Conservation (phyloP, 225 moss, liverwort and hornwort species). For the Sphagnum tenellum region DNA sequence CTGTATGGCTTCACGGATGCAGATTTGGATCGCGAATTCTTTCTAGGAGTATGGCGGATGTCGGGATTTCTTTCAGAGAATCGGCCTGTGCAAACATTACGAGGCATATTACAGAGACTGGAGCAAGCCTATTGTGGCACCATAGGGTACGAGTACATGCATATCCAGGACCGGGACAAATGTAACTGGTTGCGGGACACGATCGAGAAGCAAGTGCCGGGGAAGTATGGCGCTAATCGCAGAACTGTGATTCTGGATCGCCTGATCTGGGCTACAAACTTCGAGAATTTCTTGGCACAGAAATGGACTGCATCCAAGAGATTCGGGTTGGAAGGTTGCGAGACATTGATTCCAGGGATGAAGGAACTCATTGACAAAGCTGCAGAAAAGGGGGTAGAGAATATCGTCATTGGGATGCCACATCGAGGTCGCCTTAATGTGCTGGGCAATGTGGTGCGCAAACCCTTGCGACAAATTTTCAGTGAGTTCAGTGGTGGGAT, state of each 20-base stretch:
- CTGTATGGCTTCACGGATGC: constrained; percentile 66
- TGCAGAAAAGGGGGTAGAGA: constrained; percentile 78
- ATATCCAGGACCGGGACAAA: constrained; percentile 79
- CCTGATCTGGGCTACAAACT: constrained; percentile 83
- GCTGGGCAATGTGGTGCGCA: constrained; percentile 91
- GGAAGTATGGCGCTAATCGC: constrained; percentile 42
- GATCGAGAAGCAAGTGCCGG: constrained; percentile 62
- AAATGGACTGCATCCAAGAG: constrained; percentile 99
- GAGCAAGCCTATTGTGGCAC: constrained; percentile 89
- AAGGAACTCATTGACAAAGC: constrained; percentile 96
- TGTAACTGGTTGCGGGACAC: constrained; percentile 94
- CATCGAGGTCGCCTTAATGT: constrained; percentile 94
- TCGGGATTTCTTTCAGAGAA: constrained; percentile 81
- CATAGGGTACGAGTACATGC: constrained; percentile 97
- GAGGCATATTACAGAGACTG: constrained; percentile 55
- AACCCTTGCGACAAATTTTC: constrained; percentile 89
- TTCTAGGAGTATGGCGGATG: constrained; percentile 86
- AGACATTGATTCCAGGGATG: constrained; percentile 98
- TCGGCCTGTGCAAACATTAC: constrained; percentile 61
- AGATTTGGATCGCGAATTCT: constrained; percentile 74
- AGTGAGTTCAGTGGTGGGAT: constrained; percentile 98
- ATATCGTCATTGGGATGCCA: constrained; percentile 93
- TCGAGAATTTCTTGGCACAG: constrained; percentile 94
- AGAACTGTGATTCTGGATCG: constrained; percentile 77
- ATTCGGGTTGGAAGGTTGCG: constrained; percentile 96